Evolutionary conservation across 441 rosid genomes (phyloP).

Genomic region (Gossypium davidsonii): DNA sequence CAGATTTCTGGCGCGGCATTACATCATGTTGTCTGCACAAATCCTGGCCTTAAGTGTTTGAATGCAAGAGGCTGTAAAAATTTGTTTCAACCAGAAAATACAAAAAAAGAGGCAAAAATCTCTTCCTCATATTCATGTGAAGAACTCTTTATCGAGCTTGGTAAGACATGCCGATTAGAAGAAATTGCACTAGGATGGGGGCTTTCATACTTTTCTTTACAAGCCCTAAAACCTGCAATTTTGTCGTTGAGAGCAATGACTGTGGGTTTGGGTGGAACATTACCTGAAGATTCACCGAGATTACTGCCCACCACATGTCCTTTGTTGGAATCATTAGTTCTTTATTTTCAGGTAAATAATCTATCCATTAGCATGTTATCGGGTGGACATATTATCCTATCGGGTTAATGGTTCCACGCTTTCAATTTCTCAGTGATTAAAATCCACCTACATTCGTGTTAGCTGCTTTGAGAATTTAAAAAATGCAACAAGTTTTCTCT

Average conservation of each 20-base stretch:
- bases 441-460: background rate
- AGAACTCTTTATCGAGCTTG: slow-evolving; percentile 35
- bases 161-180: slow-evolving; percentile 44
- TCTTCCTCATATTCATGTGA: slow-evolving; percentile 22
- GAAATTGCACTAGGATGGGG: slow-evolving; percentile 77
- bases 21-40: slow-evolving; percentile 38
- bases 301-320: slow-evolving; percentile 54
- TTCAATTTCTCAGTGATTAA: background rate
- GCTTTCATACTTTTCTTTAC: slow-evolving; percentile 43
- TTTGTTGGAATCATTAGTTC: slow-evolving; percentile 49
- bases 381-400: background rate
- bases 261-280: slow-evolving; percentile 70
- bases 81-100: slow-evolving; percentile 36
- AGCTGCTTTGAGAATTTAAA: background rate
- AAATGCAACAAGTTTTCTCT: background rate
- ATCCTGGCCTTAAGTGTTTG: slow-evolving; percentile 55
- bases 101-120: slow-evolving; percentile 12
- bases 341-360: slow-evolving; percentile 67
- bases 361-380: slow-evolving; percentile 15
- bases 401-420: background rate
- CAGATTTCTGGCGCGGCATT: slow-evolving; percentile 62
- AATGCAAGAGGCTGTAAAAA: slow-evolving; percentile 64
- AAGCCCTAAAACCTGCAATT: slow-evolving; percentile 50
- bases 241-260: slow-evolving; percentile 37
- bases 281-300: slow-evolving; percentile 48